A percentile compares a stretch with the other conserved stretches of the same genome.
Conservation (phyloP, 495 filamentous ascomycete species). For the Durotheca rogersii region DNA sequence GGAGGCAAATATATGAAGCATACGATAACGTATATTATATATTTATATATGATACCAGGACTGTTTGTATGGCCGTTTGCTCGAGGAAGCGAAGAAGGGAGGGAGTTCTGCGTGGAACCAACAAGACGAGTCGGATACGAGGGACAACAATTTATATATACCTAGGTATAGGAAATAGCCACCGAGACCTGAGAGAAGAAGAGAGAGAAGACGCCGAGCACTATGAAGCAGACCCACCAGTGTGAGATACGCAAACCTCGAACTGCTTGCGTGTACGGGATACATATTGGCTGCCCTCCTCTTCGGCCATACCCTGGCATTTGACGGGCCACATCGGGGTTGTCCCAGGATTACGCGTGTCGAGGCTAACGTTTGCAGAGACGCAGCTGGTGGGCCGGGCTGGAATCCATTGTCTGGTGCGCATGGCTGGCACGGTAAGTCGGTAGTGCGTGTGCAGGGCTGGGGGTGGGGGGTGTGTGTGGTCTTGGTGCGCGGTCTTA, state of each 20-base stretch:
- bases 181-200: background rate
- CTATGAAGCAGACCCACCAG: too few relatives aligned
- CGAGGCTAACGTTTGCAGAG: slow-evolving; percentile 18
- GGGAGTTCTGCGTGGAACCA: too few relatives aligned
- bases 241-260: slow-evolving; percentile 18
- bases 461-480: too few relatives aligned
- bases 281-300: background rate
- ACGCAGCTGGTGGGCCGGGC: slow-evolving; percentile 16
- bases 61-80: too few relatives aligned
- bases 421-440: slow-evolving; percentile 8
- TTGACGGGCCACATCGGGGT: slow-evolving; percentile 30
- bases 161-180: slow-evolving; percentile 16
- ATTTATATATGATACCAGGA: too few relatives aligned
- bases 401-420: slow-evolving; percentile 17
- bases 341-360: slow-evolving; percentile 29
- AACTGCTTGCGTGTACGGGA: slow-evolving; percentile 25
- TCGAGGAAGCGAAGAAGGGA: too few relatives aligned
- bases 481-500: too few relatives aligned
- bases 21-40: too few relatives aligned
- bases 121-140: too few relatives aligned
- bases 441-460: background rate
- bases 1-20: too few relatives aligned
- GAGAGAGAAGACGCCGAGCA: too few relatives aligned
- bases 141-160: too few relatives aligned
- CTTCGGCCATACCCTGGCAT: slow-evolving; percentile 5